These are phyloP conservation scores for Sclerotinia borealis DNA, from an alignment of 2,329 filamentous ascomycete species.

Conservation along the genomic window DNA sequence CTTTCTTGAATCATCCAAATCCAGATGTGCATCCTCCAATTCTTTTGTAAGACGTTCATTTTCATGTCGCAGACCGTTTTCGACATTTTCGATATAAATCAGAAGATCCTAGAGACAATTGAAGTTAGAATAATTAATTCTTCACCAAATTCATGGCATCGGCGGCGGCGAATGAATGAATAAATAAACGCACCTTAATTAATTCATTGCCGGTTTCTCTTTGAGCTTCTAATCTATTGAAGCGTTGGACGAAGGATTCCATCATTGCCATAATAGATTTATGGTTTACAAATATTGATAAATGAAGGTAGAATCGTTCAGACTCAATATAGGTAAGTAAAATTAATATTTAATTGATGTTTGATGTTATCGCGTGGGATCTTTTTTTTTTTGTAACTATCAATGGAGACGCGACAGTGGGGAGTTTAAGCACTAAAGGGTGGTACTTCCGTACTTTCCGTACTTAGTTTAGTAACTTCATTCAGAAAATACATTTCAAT, in stretches of 20 bases:
- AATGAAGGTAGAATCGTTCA: not conserved
- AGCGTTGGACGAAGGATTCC: slow-evolving; percentile 43
- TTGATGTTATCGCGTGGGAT: not conserved
- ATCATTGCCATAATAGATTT: slow-evolving; percentile 27
- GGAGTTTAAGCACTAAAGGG: not conserved
- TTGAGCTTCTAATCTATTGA: slow-evolving; percentile 39
- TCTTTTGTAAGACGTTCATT: slow-evolving; percentile 39
- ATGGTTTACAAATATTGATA: not conserved
- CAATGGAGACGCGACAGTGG: slow-evolving; percentile 9
- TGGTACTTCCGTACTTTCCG: not conserved
- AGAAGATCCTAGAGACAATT: slow-evolving; percentile 40
- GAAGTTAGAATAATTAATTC: not conserved
- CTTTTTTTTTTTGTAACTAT: not conserved
- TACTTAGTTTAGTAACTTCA: not conserved
- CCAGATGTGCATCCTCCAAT: slow-evolving; percentile 42
- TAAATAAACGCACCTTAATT: slow-evolving; percentile 38
- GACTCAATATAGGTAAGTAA: too few relatives aligned
- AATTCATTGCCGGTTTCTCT: slow-evolving; percentile 40
- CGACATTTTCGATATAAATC: slow-evolving; percentile 40
- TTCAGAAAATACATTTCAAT: not conserved
- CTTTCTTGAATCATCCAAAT: slow-evolving; percentile 44
- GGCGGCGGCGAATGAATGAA: too few relatives aligned
- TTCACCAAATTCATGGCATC: not conserved
- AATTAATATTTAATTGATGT: not conserved
- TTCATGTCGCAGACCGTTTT: slow-evolving; percentile 40